Base-by-base conservation (phyloP, 495 filamentous ascomycete species). In the Talaromyces liani region DNA sequence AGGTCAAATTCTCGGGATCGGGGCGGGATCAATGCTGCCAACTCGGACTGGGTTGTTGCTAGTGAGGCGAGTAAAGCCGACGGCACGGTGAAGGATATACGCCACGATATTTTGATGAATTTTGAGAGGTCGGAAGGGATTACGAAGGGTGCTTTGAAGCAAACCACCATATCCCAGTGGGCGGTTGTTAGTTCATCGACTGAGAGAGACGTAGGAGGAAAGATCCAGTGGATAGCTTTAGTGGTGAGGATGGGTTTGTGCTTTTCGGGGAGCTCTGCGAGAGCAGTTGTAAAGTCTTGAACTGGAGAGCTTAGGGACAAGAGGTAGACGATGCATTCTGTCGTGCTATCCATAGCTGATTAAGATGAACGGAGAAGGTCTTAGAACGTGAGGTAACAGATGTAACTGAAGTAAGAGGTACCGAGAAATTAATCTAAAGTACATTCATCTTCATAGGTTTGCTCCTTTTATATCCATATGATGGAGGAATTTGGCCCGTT, bases 111-210 rank as follows among this genome's bases (percentile, higher is more conserved):
- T n/a, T 53, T 10, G 22, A 62, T 62, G 16, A 22, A 34, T n/a
- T 8, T 16, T 33, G 34, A 61, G 34, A 51, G 60, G 25, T 22
- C 27, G 25, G 27, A 47, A 47, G 31, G 24, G 33, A 60, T 41
- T 16, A 16, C 10, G 41, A 61, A 39, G 20, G 59, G 59, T 34
- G n/a, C 18, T 20, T 24, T 3, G 39, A 31, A 51, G 18, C 60
- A 62, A 7, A 62, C 22, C 25, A 62, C 0, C 60, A 62, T 22
- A 54, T 62, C 60, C 60, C 60, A 62, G 25, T 9, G 24, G 24
- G 60, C 49, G 2, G 16, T 10, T 31, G 39, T 53, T 24, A 62
- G 31, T 31, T 22, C 39, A 54, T 62, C 8, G 25, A 51, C 47
- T 22, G 60, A 62, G 18, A 54, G 25, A 2, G 49, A 7, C 22